A percentile compares a stretch with the other conserved stretches of the same genome.
These are phyloP conservation scores for Mycena belliarum DNA, from an alignment of 768 basidiomycete species.

Conservation along the genomic window DNA sequence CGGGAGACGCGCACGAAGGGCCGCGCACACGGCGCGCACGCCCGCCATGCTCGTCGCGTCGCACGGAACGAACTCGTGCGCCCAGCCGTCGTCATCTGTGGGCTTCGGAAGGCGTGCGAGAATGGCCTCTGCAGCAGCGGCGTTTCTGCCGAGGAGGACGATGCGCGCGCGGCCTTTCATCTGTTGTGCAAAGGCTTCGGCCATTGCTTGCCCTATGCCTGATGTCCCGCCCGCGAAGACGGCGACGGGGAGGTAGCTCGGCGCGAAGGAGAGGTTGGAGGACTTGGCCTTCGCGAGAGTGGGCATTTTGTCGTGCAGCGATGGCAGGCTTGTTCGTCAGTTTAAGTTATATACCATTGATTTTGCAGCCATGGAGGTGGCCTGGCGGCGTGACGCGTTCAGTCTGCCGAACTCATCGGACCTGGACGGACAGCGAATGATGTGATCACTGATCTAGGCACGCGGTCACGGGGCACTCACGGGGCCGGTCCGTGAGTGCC, in stretches of 20 bases:
- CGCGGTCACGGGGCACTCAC: too few species aligned
- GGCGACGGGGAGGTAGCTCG: slow-evolving; percentile 10
- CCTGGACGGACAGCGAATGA: too few species aligned
- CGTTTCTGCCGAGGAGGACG: slow-evolving; percentile 33
- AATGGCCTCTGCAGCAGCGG: slow-evolving; percentile 29
- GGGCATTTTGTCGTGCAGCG: too few species aligned
- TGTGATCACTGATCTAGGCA: too few species aligned
- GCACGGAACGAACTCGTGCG: slow-evolving; percentile 34
- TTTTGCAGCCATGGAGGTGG: too few species aligned
- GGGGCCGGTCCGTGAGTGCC: too few species aligned
- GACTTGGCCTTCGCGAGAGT: too few species aligned
- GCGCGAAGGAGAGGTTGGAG: not conserved
- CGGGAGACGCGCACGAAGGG: slow-evolving; percentile 15
- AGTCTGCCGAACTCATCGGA: too few species aligned
- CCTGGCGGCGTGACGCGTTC: too few species aligned
- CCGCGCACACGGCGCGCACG: not conserved
- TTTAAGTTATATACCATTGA: too few species aligned
- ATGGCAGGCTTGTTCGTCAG: too few species aligned
- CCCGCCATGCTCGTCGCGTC: slow-evolving; percentile 24
- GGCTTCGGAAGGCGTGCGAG: slow-evolving; percentile 30
- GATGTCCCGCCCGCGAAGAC: slow-evolving; percentile 21
- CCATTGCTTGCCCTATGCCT: slow-evolving; percentile 32
- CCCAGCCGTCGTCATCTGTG: not conserved
- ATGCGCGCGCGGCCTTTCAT: slow-evolving; percentile 26
- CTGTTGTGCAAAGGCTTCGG: slow-evolving; percentile 33